A percentile compares a stretch with the other conserved stretches of the same genome.
Evolutionary conservation across 176 grass and related monocot species (phyloP).

Genomic region (Phyllostachys edulis): DNA sequence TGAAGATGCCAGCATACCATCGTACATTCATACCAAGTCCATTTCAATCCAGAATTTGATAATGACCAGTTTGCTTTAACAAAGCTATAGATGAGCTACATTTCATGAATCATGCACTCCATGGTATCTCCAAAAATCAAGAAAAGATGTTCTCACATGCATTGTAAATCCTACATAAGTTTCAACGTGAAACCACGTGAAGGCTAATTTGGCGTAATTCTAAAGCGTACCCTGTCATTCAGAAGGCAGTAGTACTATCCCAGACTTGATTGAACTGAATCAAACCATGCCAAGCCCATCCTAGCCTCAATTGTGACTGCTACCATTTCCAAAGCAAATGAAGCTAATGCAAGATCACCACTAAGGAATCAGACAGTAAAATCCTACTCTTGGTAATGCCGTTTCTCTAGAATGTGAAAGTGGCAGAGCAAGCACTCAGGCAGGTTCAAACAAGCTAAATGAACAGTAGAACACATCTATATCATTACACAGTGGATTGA

Average conservation of each 20-base stretch:
- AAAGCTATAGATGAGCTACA: neutral
- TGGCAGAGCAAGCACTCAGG: constrained; percentile 1
- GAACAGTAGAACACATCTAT: neutral
- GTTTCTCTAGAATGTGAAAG: neutral
- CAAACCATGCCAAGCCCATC: neutral
- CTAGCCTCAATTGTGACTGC: neutral
- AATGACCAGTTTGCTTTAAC: neutral
- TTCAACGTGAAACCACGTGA: neutral
- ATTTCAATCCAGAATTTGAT: neutral
- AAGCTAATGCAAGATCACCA: neutral
- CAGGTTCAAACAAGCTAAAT: neutral
- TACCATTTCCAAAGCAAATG: neutral
- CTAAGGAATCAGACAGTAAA: neutral
- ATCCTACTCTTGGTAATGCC: neutral
- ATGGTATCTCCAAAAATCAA: neutral
- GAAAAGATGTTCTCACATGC: neutral
- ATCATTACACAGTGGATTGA: neutral
- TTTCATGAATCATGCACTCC: neutral
- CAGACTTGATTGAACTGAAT: neutral
- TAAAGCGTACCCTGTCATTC: neutral
- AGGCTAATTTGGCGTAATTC: neutral
- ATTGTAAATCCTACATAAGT: neutral
- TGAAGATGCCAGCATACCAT: neutral
- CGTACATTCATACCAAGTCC: neutral
- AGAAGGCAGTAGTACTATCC: neutral